Base-by-base conservation (phyloP, 352 stramenopile species). In the Phytophthora chlamydospora region DNA sequence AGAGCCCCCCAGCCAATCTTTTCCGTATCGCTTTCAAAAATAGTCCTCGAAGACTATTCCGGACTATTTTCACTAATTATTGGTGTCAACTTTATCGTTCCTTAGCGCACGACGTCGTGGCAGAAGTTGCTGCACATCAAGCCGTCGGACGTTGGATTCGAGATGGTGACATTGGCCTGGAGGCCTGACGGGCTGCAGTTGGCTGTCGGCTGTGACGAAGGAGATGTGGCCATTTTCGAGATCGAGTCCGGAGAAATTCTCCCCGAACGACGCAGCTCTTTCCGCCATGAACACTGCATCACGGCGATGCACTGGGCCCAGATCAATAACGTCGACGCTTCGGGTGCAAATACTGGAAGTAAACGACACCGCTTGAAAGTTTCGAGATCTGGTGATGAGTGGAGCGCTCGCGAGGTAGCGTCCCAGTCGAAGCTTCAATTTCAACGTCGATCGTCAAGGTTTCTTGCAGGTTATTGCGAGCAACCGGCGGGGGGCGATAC, bases 121-220 rank as follows among this genome's bases (percentile, higher is more conserved):
- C 85, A 93, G 45, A 83, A 81, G 8, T 43, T 91, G 50, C 41
- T 95, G 43, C 82, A 91, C 33, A 54, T 91, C 40, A 88, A 89
- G 53, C 69, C 80, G 16, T 80, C 80, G 2, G 77, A 91, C 21
- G 65, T 90, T 14, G 51, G 47, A 13, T 81, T 85, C 4, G 72
- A 88, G 41, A 82, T 91, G 51, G 45, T 73, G 54, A 61, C 66
- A 8, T 10, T 95, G 24, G 76, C 44, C 19, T 95, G 85, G 85
- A 85, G 74, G 55, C 83, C 83, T 1, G 74, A 92, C 39, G 85
- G 85, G 7, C 64, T 80, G 44, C 70, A 71, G 34, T 70, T 95
- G 8, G 83, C 83, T 21, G 78, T 93, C 27, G 85, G 85, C 11
- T 80, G 79, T 43, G 77, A 88, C 34, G 72, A 89, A 62, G 85